These are phyloP conservation scores for Pythium plurisporium DNA, from an alignment of 352 stramenopile species.

Conservation along the genomic window DNA sequence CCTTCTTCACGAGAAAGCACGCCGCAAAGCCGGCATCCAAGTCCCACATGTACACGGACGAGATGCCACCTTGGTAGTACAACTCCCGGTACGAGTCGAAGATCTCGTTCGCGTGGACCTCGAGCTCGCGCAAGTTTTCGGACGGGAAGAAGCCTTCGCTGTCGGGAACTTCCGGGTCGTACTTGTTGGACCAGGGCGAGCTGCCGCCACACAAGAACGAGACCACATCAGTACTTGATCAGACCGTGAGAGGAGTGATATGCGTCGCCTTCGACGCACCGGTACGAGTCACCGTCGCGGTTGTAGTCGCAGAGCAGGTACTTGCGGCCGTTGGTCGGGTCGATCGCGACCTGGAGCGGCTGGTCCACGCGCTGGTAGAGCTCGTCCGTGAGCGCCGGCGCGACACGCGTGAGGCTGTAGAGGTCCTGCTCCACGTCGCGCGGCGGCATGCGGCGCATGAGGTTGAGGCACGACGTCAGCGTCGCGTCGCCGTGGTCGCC, in stretches of 20 bases:
- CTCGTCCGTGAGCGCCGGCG: slow-evolving; percentile 83
- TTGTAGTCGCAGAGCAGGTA: slow-evolving; percentile 96
- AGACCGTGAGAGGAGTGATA: too few relatives aligned
- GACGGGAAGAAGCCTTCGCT: slow-evolving; percentile 89
- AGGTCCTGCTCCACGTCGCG: slow-evolving; percentile 81
- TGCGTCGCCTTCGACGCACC: too few relatives aligned
- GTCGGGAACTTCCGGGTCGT: slow-evolving; percentile 70
- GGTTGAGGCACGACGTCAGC: slow-evolving; percentile 82
- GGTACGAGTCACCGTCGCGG: slow-evolving; percentile 89
- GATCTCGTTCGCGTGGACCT: slow-evolving; percentile 94
- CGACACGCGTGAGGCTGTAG: slow-evolving; percentile 79
- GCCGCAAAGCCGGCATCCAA: slow-evolving; percentile 90
- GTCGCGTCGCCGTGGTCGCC: slow-evolving; percentile 30
- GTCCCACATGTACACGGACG: slow-evolving; percentile 96
- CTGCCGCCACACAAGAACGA: slow-evolving; percentile 9
- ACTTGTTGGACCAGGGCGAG: slow-evolving; percentile 93
- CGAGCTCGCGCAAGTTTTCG: slow-evolving; percentile 85
- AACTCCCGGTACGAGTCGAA: slow-evolving; percentile 96
- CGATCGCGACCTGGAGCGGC: slow-evolving; percentile 84
- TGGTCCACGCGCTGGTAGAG: slow-evolving; percentile 92
- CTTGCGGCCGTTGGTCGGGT: slow-evolving; percentile 82
- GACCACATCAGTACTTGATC: too few relatives aligned
- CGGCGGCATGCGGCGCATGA: slow-evolving; percentile 88
- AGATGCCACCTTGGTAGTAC: slow-evolving; percentile 94
- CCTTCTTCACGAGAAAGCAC: slow-evolving; percentile 94